phyloP scores from a whole-genome alignment of 768 basidiomycete species.

The Hygrophoropsis aurantiaca region DNA sequence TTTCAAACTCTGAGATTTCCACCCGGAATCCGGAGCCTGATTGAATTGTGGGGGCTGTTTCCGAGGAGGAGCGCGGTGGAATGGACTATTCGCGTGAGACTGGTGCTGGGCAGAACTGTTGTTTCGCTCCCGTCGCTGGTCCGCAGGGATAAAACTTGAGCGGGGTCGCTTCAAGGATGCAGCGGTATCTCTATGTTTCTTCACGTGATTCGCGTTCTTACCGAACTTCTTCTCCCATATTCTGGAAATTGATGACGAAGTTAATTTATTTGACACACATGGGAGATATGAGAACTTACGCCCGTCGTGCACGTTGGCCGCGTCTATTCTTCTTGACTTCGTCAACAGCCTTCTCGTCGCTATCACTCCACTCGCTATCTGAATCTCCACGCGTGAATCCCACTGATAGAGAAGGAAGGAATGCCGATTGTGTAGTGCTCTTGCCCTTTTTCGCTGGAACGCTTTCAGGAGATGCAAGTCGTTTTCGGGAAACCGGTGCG shows the following conservation, averaged over 20 bases:
- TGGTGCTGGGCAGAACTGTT: too few relatives aligned
- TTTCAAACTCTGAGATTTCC: background rate
- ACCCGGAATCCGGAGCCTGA: conserved; percentile 17
- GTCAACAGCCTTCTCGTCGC: conserved; percentile 54
- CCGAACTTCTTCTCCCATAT: conserved; percentile 99
- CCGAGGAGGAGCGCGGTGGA: conserved; percentile 11
- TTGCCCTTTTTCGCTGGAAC: conserved; percentile 13
- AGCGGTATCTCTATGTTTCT: conserved; percentile 45
- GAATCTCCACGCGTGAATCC: conserved; percentile 84
- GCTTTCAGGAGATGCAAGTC: conserved; percentile 13
- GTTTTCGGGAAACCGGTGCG: conserved; percentile 12
- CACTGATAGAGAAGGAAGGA: conserved; percentile 85
- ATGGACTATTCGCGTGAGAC: conserved; percentile 6
- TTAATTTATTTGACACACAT: too few relatives aligned
- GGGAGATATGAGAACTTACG: conserved; percentile 58
- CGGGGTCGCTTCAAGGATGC: conserved; percentile 9
- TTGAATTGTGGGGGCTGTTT: conserved; percentile 12
- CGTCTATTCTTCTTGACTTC: conserved; percentile 78
- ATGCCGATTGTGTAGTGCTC: conserved; percentile 48
- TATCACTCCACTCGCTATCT: conserved; percentile 74
- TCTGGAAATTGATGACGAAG: too few relatives aligned
- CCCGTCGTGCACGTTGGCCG: conserved; percentile 90
- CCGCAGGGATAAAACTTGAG: conserved; percentile 8
- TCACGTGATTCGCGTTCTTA: conserved; percentile 86
- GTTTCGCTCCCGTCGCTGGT: conserved; percentile 17